These are phyloP conservation scores for Cryptococcus deneoformans DNA, from an alignment of 1,284 basidiomycete species.

Conservation along the genomic window DNA sequence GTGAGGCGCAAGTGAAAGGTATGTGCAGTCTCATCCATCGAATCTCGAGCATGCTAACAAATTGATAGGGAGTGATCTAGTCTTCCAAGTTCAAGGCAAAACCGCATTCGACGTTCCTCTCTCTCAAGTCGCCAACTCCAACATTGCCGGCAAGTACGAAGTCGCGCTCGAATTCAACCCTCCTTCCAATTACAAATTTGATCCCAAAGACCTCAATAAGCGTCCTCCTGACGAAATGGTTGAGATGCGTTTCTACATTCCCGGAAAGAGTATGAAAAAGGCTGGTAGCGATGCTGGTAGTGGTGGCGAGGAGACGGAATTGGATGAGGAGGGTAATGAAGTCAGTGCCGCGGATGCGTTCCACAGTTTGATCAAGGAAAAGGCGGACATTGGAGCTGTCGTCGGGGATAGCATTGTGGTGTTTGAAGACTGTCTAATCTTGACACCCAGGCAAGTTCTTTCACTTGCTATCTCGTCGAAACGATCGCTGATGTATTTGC, in stretches of 20 bases:
- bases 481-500: not conserved
- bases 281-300: slow-evolving; percentile 67
- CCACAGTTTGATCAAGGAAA: slow-evolving; percentile 95
- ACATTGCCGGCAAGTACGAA: slow-evolving; percentile 95
- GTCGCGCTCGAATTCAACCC: slow-evolving; percentile 92
- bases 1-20: slow-evolving; percentile 91
- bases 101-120: slow-evolving; percentile 91
- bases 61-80: slow-evolving; percentile 75
- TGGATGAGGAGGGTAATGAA: slow-evolving; percentile 54
- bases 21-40: slow-evolving; percentile 5
- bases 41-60: not conserved
- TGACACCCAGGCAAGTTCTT: slow-evolving; percentile 67
- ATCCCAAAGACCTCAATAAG: slow-evolving; percentile 49
- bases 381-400: slow-evolving; percentile 91
- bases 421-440: slow-evolving; percentile 94
- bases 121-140: slow-evolving; percentile 86
- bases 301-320: slow-evolving; percentile 57
- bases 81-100: slow-evolving; percentile 86
- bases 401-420: slow-evolving; percentile 90
- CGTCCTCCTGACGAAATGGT: slow-evolving; percentile 76
- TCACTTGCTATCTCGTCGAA: not conserved
- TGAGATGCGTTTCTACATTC: slow-evolving; percentile 96
- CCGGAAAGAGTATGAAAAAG: slow-evolving; percentile 57
- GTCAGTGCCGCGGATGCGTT: slow-evolving; percentile 91
- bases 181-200: slow-evolving; percentile 47